Base-by-base conservation (phyloP, 2,329 filamentous ascomycete species). In the Xylariales sp. region DNA sequence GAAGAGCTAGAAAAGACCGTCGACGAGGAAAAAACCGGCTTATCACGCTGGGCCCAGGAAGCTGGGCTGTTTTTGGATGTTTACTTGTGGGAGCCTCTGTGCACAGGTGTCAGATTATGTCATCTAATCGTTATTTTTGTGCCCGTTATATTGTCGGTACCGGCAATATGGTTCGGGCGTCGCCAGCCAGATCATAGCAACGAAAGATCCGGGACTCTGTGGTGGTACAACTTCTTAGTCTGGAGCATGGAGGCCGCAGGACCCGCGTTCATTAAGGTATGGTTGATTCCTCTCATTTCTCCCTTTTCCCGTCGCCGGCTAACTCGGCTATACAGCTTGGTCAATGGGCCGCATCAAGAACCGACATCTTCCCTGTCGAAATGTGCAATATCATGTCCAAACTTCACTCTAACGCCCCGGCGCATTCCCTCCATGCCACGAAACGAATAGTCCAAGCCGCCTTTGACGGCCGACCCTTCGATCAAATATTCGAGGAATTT, bases 401-500 rank as follows among this genome's bases (percentile, higher is more conserved):
- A 69, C 86, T 99, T 53, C 96, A 99, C 81, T 97, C 96, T 1
- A 90, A 98, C 78, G 95, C 96, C 0, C 94, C 95, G 0, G 94
- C 96, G 1, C 96, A 99, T 80, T 94, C 94, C 0, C 83, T 99
- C 60, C 85, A 87, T 56, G 86, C 89, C 30, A 97, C 96, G 0
- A 94, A 93, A 78, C 84, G 84, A 71, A 98, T 90, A 2, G 90
- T 99, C 32, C 86, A 89, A 72, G 87, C 89, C 43, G 94, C 96
- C 0, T 99, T 99, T 76, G 89, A 90, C 65, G 93, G 92, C 1
- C 86, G 92, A 63, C 75, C 81, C 0, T 97, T 99, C 71, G 90
- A 95, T 12, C 93, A 97, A 5, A 97, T 99, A 67, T 99, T 99
- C 74, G 93, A 97, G 36, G 96, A 98, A 78, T 99, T 99, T 73